These are phyloP conservation scores for Cyclotella distinguenda DNA, from an alignment of 108 stramenopile species.

Conservation along the genomic window DNA sequence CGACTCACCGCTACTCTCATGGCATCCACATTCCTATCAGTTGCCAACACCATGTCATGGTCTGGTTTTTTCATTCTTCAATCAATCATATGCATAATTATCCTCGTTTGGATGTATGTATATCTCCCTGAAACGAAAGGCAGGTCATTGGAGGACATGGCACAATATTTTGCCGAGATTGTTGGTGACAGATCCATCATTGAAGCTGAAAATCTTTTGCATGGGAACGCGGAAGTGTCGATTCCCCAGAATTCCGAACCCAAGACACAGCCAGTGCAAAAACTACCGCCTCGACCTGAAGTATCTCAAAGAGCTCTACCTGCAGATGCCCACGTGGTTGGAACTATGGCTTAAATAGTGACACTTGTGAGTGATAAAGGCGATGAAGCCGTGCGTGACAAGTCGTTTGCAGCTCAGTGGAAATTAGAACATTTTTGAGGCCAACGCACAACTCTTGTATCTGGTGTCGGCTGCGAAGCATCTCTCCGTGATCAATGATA, in stretches of 20 bases:
- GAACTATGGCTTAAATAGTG: conserved; percentile 38
- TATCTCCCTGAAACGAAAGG: conserved; percentile 86
- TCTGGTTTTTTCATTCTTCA: conserved; percentile 73
- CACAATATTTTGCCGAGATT: conserved; percentile 83
- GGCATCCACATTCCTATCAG: conserved; percentile 64
- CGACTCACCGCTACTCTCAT: conserved; percentile 70
- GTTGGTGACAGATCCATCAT: conserved; percentile 56
- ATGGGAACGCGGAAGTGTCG: conserved; percentile 19
- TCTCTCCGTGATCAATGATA: too few relatives aligned
- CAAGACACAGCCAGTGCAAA: conserved; percentile 1
- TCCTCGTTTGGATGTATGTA: conserved; percentile 59
- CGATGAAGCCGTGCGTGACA: too few relatives aligned
- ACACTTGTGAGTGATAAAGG: too few relatives aligned
- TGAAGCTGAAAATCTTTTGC: conserved; percentile 61
- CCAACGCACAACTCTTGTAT: too few relatives aligned
- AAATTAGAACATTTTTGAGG: too few relatives aligned
- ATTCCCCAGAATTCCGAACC: background rate
- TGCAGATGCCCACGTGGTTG: conserved; percentile 41
- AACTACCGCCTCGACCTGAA: background rate
- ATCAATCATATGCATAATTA: conserved; percentile 51
- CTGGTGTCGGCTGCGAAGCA: too few relatives aligned
- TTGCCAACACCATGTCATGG: conserved; percentile 63
- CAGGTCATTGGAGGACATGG: conserved; percentile 81
- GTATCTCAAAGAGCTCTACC: conserved; percentile 34
- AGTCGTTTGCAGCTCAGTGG: too few relatives aligned